Evolutionary conservation across 1,284 basidiomycete genomes (phyloP), one percentile per base, ranked within the genome.

Genomic region (Papiliotrema fonsecae): DNA sequence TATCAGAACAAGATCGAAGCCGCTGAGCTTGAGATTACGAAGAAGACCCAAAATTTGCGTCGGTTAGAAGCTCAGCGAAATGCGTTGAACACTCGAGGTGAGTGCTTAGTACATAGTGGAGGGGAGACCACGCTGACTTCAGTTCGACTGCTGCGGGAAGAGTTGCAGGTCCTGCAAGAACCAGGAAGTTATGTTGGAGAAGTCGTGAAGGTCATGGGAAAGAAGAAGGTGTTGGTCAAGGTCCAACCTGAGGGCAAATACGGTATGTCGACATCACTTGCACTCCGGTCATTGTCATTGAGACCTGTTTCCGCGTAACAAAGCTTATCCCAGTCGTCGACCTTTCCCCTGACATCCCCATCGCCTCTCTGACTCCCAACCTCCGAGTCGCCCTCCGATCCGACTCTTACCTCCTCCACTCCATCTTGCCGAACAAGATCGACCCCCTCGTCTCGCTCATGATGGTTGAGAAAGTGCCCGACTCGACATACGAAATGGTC

Each of bases 391-490:
- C 94, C 9, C 85, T 98, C 44, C 89, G 93, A 42, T 94, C 92
- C 54, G 94, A 98, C 73, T 90, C 86, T 1, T 97, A 97, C 75
- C 88, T 88, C 32, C 85, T 94, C 54, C 90, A 94, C 79, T 90
- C 88, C 72, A 88, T 96, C 64, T 77, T 96, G 0, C 91, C 91
- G 1, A 94, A 92, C 79, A 94, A 97, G 77, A 86, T 94, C 59
- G 92, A 94, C 72, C 90, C 91, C 4, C 83, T 94, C 28, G 91
- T 96, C 21, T 92, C 89, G 22, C 82, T 96, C 55, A 96, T 98
- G 96, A 97, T 97, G 94, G 94, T 97, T n/a, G 94, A 98, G 77
- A 98, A 98, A 75, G 94, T 97, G 0, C 94, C 94, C 0, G 94
- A 98, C 73, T 91, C 87, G 72, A 98, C 94, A 31, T 98, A 98